Evolutionary conservation across 2,329 filamentous ascomycete species (phyloP), one percentile per base, ranked within the genome.

Genomic region (Cryoendolithus antarcticus): DNA sequence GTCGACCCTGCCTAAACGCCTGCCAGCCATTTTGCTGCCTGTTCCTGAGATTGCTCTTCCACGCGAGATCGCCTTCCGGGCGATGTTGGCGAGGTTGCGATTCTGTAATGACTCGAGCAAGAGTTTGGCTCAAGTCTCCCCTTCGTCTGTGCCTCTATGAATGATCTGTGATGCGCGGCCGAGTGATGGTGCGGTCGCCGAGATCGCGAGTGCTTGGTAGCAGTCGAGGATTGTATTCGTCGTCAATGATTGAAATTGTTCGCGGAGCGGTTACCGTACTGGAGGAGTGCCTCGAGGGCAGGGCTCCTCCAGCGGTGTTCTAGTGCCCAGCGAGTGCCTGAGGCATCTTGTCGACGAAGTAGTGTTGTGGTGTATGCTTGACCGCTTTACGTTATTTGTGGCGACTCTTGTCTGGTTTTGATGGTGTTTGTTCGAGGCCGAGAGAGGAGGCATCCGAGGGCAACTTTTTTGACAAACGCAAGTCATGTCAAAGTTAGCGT

Each of bases 321-420:
- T 42, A 42, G 40, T 38, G 40, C 40, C 34, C 40, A 42, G 35
- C 40, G 40, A 42, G 27, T 31, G 40, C 40, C 40, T 38, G 40
- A 24, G 35, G 40, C 40, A 42, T 42, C 40, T 42, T 42, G 40
- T 42, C 36, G 40, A 42, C 40, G 40, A 42, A 42, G 40, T 42
- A 42, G 15, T 41, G 27, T 11, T 34, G 28, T 9, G 24, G 7
- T 27, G 24, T 27, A 8, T 27, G 6, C 6, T 27, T 6, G 24
- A 27, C 24, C 24, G 24, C 24, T 27, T 3, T 27, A 27, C 3
- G 24, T 8, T 3, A 27, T 27, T 27, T 27, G 24, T 27, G 24
- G 24, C 24, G 24, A 27, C 24, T 27, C 24, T 27, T 27, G 24
- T 27, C 24, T 27, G 24, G 24, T 27, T 27, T 27, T 27, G 24